Evolutionary conservation across 2,329 filamentous ascomycete genomes (phyloP).

Genomic region (Alternaria panax): DNA sequence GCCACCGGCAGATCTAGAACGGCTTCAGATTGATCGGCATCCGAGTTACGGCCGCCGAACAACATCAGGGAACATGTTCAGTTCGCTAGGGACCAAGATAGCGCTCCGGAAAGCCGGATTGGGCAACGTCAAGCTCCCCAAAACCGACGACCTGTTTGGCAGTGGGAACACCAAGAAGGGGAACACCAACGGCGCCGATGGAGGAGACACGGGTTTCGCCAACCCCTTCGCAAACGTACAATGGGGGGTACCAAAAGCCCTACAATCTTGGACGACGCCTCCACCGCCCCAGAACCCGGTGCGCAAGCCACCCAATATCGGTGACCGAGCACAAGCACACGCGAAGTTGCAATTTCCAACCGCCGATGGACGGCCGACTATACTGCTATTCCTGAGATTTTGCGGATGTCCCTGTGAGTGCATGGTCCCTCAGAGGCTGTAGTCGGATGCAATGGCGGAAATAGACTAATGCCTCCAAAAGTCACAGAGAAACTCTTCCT

Average conservation of each 20-base stretch:
- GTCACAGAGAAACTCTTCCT: constrained; percentile 61
- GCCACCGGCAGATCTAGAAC: neutral
- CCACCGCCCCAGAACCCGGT: constrained; percentile 36
- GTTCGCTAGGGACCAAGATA: constrained; percentile 64
- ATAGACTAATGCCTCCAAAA: constrained; percentile 18
- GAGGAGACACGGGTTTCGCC: constrained; percentile 30
- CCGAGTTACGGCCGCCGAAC: neutral
- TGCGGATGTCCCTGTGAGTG: constrained; percentile 48
- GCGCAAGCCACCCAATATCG: constrained; percentile 36
- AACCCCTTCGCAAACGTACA: constrained; percentile 50
- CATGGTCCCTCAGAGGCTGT: neutral
- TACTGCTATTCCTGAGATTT: constrained; percentile 45
- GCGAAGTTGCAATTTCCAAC: constrained; percentile 43
- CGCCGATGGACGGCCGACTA: constrained; percentile 38
- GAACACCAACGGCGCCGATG: constrained; percentile 18
- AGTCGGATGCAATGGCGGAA: neutral
- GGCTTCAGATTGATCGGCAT: neutral
- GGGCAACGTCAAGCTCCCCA: constrained; percentile 58
- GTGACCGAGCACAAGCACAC: constrained; percentile 36
- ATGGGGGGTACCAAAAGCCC: constrained; percentile 44
- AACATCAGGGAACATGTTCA: constrained; percentile 57
- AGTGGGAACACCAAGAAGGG: constrained; percentile 41
- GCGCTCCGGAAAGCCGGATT: constrained; percentile 66
- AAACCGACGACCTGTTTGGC: constrained; percentile 31
- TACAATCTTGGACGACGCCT: constrained; percentile 46